Evolutionary conservation across 345 rosid genomes (phyloP).

Genomic region (Bruguiera gymnorhiza): DNA sequence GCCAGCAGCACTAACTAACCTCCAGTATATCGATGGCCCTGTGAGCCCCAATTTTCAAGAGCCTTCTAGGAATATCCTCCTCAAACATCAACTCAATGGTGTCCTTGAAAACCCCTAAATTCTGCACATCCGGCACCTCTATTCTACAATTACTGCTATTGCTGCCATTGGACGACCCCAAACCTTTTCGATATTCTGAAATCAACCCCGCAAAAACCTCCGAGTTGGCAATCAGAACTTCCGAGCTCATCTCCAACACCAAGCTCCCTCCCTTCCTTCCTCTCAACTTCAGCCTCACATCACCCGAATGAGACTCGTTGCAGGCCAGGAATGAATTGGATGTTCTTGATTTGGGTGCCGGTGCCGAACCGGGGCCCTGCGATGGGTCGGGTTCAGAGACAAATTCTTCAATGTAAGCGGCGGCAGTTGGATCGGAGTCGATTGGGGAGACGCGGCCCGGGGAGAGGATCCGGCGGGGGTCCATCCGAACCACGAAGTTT

Average conservation of each 20-base stretch:
- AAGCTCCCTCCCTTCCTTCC: slow-evolving; percentile 65
- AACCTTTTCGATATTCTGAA: slow-evolving; percentile 31
- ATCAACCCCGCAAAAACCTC: slow-evolving; percentile 59
- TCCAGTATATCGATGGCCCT: slow-evolving; percentile 77
- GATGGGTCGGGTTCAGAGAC: slow-evolving; percentile 17
- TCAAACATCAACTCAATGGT: slow-evolving; percentile 86
- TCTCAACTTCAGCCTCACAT: slow-evolving; percentile 68
- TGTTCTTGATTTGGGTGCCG: slow-evolving; percentile 20
- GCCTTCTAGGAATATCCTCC: slow-evolving; percentile 49
- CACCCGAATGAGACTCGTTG: slow-evolving; percentile 23
- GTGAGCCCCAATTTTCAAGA: slow-evolving; percentile 65
- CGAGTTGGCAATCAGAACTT: slow-evolving; percentile 57
- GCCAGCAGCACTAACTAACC: slow-evolving; percentile 29
- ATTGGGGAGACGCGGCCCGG: slow-evolving; percentile 95
- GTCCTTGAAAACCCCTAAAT: slow-evolving; percentile 69
- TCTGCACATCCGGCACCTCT: slow-evolving; percentile 75
- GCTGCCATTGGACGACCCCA: slow-evolving; percentile 16
- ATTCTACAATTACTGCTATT: slow-evolving; percentile 42
- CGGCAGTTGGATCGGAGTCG: slow-evolving; percentile 50
- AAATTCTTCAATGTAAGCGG: slow-evolving; percentile 20
- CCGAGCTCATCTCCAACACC: slow-evolving; percentile 68
- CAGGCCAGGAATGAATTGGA: slow-evolving; percentile 13
- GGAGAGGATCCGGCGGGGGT: slow-evolving; percentile 85
- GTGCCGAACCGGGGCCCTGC: slow-evolving; percentile 9
- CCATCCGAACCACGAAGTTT: slow-evolving; percentile 64